Conservation (phyloP, 352 stramenopile species). For the Phytophthora fragariaefolia region DNA sequence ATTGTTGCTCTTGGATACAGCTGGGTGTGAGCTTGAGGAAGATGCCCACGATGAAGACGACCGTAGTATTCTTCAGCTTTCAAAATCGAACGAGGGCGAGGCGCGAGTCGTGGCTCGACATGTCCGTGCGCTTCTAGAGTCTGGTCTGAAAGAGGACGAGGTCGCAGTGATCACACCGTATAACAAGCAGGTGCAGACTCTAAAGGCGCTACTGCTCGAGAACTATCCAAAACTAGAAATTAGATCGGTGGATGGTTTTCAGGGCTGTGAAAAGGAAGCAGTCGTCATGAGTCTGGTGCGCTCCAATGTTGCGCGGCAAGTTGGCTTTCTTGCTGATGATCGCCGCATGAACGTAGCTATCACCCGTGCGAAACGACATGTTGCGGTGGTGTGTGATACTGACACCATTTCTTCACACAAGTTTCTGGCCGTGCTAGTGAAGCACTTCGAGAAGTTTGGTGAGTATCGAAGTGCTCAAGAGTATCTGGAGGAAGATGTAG, state of each 20-base stretch:
- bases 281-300: slow-evolving; percentile 98
- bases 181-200: slow-evolving; percentile 96
- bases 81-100: slow-evolving; percentile 86
- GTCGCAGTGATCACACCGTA: slow-evolving; percentile 99
- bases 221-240: slow-evolving; percentile 83
- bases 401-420: slow-evolving; percentile 92
- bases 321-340: slow-evolving; percentile 97
- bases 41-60: slow-evolving; percentile 44
- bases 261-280: slow-evolving; percentile 97
- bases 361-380: slow-evolving; percentile 95
- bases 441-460: slow-evolving; percentile 95
- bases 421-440: slow-evolving; percentile 91
- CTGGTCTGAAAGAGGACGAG: slow-evolving; percentile 89
- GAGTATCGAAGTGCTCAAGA: slow-evolving; percentile 90
- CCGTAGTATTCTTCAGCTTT: slow-evolving; percentile 43
- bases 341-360: slow-evolving; percentile 98
- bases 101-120: slow-evolving; percentile 81
- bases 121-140: slow-evolving; percentile 81
- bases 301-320: slow-evolving; percentile 87
- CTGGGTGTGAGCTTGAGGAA: slow-evolving; percentile 93
- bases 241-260: slow-evolving; percentile 97
- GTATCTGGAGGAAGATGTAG: slow-evolving; percentile 70
- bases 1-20: slow-evolving; percentile 95
- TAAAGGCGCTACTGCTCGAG: slow-evolving; percentile 88
- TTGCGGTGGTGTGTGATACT: slow-evolving; percentile 94